Evolutionary conservation across 768 basidiomycete species (phyloP).

Genomic region (Dictyophora rubrovolvata): DNA sequence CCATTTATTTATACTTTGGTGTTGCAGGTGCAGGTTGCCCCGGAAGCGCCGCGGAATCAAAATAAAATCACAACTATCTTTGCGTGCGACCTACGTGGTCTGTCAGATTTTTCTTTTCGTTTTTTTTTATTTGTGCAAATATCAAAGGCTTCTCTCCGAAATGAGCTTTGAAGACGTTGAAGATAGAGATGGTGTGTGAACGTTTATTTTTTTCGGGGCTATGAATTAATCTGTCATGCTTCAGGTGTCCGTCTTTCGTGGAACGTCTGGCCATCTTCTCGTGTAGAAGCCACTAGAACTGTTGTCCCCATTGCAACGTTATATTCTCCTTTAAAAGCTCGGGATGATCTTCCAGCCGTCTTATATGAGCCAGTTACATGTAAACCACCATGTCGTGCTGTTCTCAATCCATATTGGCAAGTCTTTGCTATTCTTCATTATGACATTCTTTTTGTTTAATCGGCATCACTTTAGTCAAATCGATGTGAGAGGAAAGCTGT

Average conservation of each 20-base stretch:
- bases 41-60: constrained; percentile 4
- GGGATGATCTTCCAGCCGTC: constrained; percentile 91
- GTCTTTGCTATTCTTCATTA: constrained; percentile 17
- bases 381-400: constrained; percentile 94
- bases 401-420: constrained; percentile 95
- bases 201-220: neutral
- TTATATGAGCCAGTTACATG: constrained; percentile 98
- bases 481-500: constrained; percentile 95
- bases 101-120: neutral
- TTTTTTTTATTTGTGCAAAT: neutral
- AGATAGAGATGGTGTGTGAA: constrained; percentile 77
- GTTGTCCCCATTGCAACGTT: constrained; percentile 98
- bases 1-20: neutral
- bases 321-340: constrained; percentile 88
- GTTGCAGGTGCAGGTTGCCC: neutral
- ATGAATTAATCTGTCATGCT: neutral
- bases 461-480: constrained; percentile 61
- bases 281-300: constrained; percentile 95
- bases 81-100: neutral
- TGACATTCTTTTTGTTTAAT: neutral
- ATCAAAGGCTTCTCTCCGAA: neutral
- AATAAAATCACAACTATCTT: neutral
- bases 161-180: constrained; percentile 93
- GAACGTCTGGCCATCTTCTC: constrained; percentile 98
- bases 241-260: constrained; percentile 90